phyloP scores from a whole-genome alignment of 108 stramenopile species.

The Conticribra weissflogii region DNA sequence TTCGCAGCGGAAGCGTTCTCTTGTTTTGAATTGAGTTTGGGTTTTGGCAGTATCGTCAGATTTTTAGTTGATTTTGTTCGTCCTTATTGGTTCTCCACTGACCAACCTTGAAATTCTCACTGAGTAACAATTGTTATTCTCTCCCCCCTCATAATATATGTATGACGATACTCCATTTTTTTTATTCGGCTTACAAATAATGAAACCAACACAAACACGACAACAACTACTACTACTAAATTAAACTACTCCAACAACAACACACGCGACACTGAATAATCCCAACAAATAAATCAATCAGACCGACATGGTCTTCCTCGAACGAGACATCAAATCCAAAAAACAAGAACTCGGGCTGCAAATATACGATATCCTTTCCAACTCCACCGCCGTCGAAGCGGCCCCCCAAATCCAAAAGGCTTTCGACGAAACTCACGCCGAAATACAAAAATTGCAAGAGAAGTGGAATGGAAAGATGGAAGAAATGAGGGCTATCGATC shows the following conservation, averaged over 20 bases:
- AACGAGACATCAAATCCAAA: conserved; percentile 88
- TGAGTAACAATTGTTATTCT: no score
- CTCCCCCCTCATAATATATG: no score
- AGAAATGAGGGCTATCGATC: conserved; percentile 48
- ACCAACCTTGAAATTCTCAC: no score
- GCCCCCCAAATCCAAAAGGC: conserved; percentile 45
- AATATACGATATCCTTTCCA: conserved; percentile 77
- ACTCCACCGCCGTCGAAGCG: conserved; percentile 13
- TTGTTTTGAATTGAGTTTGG: no score
- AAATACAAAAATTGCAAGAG: conserved; percentile 34
- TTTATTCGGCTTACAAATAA: no score
- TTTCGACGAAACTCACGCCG: conserved; percentile 33
- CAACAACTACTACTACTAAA: background rate
- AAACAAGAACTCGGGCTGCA: conserved; percentile 86
- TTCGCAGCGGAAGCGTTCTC: no score
- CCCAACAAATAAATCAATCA: conserved; percentile 25
- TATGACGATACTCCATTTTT: no score
- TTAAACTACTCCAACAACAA: background rate
- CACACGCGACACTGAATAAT: no score
- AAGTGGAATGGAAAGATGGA: conserved; percentile 30
- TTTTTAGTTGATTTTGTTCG: no score
- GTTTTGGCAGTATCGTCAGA: no score
- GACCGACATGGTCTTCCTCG: conserved; percentile 85
- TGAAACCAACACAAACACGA: no score
- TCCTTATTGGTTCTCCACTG: no score